A percentile compares a stretch with the other conserved stretches of the same genome.
phyloP scores from a whole-genome alignment of 352 stramenopile species.

The Globisporangium paroecandrum region DNA sequence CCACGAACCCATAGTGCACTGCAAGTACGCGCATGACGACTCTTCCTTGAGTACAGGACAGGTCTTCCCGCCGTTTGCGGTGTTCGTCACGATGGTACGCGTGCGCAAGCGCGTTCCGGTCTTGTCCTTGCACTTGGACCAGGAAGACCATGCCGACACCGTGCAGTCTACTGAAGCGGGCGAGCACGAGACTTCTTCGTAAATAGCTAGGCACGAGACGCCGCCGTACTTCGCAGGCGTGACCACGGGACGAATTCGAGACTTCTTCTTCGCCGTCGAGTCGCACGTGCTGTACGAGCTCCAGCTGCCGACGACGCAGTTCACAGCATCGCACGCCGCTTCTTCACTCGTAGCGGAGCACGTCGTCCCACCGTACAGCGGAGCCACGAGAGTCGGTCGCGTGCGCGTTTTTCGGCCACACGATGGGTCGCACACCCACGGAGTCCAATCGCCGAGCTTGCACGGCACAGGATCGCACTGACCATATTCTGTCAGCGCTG shows the following conservation, averaged over 20 bases:
- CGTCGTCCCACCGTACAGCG: constrained; percentile 34
- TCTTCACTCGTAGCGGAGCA: constrained; percentile 30
- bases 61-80: constrained; percentile 27
- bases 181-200: constrained; percentile 18
- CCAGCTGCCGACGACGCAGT: constrained; percentile 42
- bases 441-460: constrained; percentile 33
- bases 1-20: constrained; percentile 30
- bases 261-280: constrained; percentile 22
- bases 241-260: constrained; percentile 29
- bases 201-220: constrained; percentile 23
- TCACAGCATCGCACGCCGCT: constrained; percentile 41
- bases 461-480: constrained; percentile 47
- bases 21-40: constrained; percentile 23
- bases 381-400: constrained; percentile 23
- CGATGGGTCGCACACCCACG: constrained; percentile 32
- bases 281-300: constrained; percentile 32
- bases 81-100: constrained; percentile 22
- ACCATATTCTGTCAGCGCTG: constrained; percentile 23
- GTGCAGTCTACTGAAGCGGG: constrained; percentile 25
- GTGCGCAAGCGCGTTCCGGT: constrained; percentile 19
- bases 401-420: constrained; percentile 36
- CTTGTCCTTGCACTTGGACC: constrained; percentile 26
- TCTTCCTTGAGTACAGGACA: constrained; percentile 21
- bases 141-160: constrained; percentile 22
- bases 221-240: constrained; percentile 33